Evolutionary conservation across 2,329 filamentous ascomycete species (phyloP).

Genomic region (Penicillium expansum): DNA sequence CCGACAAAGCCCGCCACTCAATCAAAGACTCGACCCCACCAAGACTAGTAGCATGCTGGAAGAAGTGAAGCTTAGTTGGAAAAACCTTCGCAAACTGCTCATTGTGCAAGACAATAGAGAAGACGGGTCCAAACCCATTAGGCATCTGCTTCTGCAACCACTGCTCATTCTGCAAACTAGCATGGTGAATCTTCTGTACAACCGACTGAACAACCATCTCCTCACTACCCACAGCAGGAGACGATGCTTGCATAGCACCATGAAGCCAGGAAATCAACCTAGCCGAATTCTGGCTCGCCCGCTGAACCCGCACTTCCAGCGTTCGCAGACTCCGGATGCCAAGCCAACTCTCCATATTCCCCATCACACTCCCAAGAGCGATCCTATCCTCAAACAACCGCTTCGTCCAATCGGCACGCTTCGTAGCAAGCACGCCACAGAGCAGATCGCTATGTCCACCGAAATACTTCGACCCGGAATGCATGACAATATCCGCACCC

Average conservation of each 20-base stretch:
- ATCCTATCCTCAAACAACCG: conserved; percentile 65
- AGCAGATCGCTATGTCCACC: conserved; percentile 92
- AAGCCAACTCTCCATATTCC: conserved; percentile 84
- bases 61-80: conserved; percentile 73
- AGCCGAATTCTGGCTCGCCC: conserved; percentile 69
- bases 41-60: conserved; percentile 91
- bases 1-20: conserved; percentile 91
- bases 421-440: conserved; percentile 71
- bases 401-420: conserved; percentile 54
- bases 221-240: not conserved
- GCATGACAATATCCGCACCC: conserved; percentile 86
- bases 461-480: conserved; percentile 90
- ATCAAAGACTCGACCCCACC: conserved; percentile 94
- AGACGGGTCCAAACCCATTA: conserved; percentile 83
- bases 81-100: conserved; percentile 62
- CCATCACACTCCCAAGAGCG: conserved; percentile 76
- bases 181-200: conserved; percentile 68
- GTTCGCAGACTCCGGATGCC: conserved; percentile 81
- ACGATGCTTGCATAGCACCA: not conserved
- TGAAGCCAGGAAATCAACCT: conserved; percentile 70
- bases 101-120: conserved; percentile 65
- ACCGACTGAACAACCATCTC: conserved; percentile 51
- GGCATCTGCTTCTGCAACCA: conserved; percentile 91
- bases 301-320: conserved; percentile 71
- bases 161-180: conserved; percentile 64